Conservation (phyloP, 176 grass and related monocot species). For the Coix lacrymajobi region DNA sequence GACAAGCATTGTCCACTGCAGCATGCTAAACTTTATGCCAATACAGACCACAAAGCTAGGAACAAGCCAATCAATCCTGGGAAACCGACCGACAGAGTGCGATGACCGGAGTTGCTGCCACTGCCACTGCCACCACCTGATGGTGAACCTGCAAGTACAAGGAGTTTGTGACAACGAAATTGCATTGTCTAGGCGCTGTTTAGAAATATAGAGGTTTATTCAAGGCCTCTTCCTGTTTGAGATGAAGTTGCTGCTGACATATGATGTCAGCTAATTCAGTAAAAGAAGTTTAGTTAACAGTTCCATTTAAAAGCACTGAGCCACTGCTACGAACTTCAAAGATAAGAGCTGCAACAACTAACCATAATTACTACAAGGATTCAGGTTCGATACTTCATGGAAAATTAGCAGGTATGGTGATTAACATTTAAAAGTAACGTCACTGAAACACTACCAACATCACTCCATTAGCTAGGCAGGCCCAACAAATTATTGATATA, state of each 20-base stretch:
- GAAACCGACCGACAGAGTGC: not conserved
- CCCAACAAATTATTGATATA: not conserved
- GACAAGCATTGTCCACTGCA: not conserved
- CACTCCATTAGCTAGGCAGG: not conserved
- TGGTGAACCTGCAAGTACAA: conserved; percentile 19
- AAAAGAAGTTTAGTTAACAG: not conserved
- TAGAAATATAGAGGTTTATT: not conserved
- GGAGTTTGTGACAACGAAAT: not conserved
- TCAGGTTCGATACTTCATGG: not conserved
- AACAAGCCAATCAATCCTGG: conserved; percentile 30
- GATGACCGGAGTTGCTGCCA: conserved; percentile 5
- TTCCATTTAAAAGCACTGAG: not conserved
- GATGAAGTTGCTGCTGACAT: not conserved
- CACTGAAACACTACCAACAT: not conserved
- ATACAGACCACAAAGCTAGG: conserved; percentile 28
- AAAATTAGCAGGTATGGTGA: not conserved
- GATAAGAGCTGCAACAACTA: not conserved
- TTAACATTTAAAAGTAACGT: not conserved
- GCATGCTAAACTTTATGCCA: conserved; percentile 10
- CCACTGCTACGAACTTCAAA: not conserved
- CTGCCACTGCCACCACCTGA: conserved; percentile 10
- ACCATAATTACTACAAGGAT: not conserved
- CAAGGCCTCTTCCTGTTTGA: not conserved
- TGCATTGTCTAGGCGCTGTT: not conserved
- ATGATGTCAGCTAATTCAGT: not conserved